These are phyloP conservation scores for Elsinoe necatrix DNA, from an alignment of 2,329 filamentous ascomycete genomes.

Conservation along the genomic window DNA sequence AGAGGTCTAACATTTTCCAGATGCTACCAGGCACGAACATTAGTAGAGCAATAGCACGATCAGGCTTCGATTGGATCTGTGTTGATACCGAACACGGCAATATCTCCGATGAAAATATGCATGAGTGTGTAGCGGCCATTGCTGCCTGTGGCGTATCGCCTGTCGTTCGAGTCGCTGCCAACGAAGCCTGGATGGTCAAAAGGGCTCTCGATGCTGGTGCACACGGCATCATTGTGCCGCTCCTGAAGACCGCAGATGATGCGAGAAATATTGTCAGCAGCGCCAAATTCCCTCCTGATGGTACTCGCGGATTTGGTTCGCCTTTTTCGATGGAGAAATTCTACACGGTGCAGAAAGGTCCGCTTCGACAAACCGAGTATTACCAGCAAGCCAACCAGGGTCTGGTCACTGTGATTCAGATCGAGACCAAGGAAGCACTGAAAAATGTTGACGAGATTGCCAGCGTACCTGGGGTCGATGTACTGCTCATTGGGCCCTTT, in stretches of 20 bases:
- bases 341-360: conserved; percentile 16
- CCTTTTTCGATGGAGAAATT: conserved; percentile 41
- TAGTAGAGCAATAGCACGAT: conserved; percentile 45
- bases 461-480: conserved; percentile 44
- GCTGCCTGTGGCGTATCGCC: conserved; percentile 37
- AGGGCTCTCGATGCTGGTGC: conserved; percentile 52
- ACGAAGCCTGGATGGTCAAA: conserved; percentile 56
- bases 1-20: conserved; percentile 20
- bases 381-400: conserved; percentile 47
- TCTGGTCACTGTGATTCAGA: conserved; percentile 43
- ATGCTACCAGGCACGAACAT: conserved; percentile 48
- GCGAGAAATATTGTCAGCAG: conserved; percentile 44
- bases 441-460: conserved; percentile 42
- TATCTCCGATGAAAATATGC: conserved; percentile 47
- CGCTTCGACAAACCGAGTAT: conserved; percentile 38
- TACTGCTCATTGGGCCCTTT: conserved; percentile 47
- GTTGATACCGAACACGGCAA: conserved; percentile 51
- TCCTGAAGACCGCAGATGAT: conserved; percentile 46
- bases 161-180: conserved; percentile 44
- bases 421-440: conserved; percentile 37
- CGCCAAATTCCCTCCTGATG: conserved; percentile 49
- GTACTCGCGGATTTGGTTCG: conserved; percentile 48
- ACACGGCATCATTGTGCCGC: conserved; percentile 49
- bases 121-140: conserved; percentile 46
- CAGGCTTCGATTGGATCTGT: conserved; percentile 47